phyloP scores from a whole-genome alignment of 331 rosid species.

The Acacia pycnantha region DNA sequence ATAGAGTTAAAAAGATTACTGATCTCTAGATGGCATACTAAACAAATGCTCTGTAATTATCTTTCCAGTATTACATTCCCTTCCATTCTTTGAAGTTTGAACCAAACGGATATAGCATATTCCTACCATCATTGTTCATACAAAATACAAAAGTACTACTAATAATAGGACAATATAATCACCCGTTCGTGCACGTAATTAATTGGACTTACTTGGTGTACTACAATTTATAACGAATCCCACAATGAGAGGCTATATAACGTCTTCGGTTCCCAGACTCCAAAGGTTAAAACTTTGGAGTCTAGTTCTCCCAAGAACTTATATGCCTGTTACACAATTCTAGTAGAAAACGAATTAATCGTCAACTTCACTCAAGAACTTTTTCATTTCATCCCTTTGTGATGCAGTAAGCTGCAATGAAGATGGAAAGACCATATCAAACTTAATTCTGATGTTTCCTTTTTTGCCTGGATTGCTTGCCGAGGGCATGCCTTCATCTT shows the following conservation, averaged over 20 bases:
- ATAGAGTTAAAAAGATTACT: too few species aligned
- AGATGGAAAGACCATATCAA: constrained; percentile 46
- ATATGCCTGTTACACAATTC: neutral
- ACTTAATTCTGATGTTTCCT: constrained; percentile 54
- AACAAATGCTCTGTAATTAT: neutral
- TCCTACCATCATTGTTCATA: neutral
- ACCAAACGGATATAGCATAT: neutral
- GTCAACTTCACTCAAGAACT: constrained; percentile 39
- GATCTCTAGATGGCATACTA: neutral
- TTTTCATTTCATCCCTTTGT: constrained; percentile 51
- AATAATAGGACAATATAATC: neutral
- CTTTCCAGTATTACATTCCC: neutral
- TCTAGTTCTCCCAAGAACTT: too few species aligned
- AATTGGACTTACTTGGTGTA: neutral
- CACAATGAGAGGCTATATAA: neutral
- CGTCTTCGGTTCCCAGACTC: too few species aligned
- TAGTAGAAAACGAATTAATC: neutral
- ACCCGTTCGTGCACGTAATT: neutral
- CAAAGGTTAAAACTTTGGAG: too few species aligned
- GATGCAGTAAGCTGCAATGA: constrained; percentile 39
- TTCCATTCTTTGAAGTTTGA: neutral
- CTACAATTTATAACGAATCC: neutral
- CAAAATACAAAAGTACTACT: neutral
- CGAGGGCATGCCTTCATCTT: constrained; percentile 65
- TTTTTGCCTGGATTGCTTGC: constrained; percentile 52